A percentile compares a stretch with the other conserved stretches of the same genome.
These are phyloP conservation scores for Podaxis sp. DNA, from an alignment of 768 basidiomycete genomes.

Conservation along the genomic window DNA sequence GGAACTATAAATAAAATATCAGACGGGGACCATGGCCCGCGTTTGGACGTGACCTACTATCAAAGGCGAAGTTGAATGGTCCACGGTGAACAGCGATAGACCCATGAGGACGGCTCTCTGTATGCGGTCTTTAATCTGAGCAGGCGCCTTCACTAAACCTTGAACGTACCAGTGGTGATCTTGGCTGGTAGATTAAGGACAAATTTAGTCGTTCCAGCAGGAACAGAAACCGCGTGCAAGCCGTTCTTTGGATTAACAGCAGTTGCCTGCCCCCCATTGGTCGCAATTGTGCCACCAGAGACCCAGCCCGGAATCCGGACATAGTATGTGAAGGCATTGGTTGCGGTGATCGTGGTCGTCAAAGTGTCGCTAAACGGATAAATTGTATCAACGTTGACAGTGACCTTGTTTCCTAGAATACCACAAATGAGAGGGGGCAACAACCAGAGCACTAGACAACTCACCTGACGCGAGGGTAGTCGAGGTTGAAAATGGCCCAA, in stretches of 20 bases:
- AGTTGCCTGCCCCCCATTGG: constrained; percentile 37
- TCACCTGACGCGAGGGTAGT: constrained; percentile 40
- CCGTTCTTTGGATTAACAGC: constrained; percentile 43
- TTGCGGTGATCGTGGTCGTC: constrained; percentile 43
- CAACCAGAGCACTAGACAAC: not conserved
- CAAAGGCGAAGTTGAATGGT: constrained; percentile 54
- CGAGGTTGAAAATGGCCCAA: constrained; percentile 45
- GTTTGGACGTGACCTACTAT: constrained; percentile 34
- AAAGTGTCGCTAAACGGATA: constrained; percentile 54
- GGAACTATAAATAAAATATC: constrained; percentile 24
- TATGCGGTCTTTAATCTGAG: not conserved
- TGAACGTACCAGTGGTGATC: constrained; percentile 41
- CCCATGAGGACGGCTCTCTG: constrained; percentile 52
- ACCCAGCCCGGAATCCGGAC: constrained; percentile 56
- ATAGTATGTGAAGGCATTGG: constrained; percentile 43
- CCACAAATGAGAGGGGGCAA: constrained; percentile 24
- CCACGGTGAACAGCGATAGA: constrained; percentile 56
- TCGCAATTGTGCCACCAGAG: constrained; percentile 41
- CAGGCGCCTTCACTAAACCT: not conserved
- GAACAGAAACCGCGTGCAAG: constrained; percentile 39
- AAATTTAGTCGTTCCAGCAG: constrained; percentile 44
- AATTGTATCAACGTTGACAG: constrained; percentile 44
- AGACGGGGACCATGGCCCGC: not conserved
- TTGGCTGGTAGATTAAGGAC: constrained; percentile 45
- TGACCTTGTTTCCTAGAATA: constrained; percentile 38